Evolutionary conservation across 805 yeast species (phyloP), one percentile per base, ranked within the genome.

Genomic region (Zygosaccharomyces gambellarensis): DNA sequence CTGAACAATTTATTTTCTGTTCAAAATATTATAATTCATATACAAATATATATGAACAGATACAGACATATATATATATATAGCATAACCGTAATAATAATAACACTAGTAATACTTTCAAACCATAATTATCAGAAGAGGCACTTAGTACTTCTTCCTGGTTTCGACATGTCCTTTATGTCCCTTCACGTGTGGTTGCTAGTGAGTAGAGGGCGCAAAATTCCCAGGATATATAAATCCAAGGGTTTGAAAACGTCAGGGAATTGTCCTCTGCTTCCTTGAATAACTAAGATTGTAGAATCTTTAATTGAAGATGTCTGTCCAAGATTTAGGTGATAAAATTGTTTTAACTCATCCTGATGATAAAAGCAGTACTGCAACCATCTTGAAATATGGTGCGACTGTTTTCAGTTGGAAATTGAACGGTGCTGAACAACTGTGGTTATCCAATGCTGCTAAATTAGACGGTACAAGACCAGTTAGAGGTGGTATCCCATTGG

Each of bases 401-500:
- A 87, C 90, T 19, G 82, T 90, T 3, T 68, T 79, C 30, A 87
- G 96, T 1, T 94, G 98, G 98, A 76, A 71, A 45, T 64, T 83
- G 30, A 71, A 77, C 21, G 87, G 85, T 29, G 67, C 73, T 46
- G 97, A 94, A 67, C 90, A 87, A 70, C 75, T 94, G 49, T 94
- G 96, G 95, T 71, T 85, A 28, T 79, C 85, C 6, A 66, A 73
- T 9, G 92, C 79, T 34, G 96, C 98, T 42, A 81, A 82, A 60
- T 71, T 92, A 52, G 98, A 94, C 63, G 98, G 98, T 9, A 71
- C 92, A 40, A 87, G 85, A 63, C 95, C 99, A 1, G 97, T 94
- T 17, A 80, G 99, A 67, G 99, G 99, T 56, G 99, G 99, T 45
- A 87, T 94, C 46, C 99, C 99, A 10, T 73, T 94, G 22, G 98